Evolutionary conservation across 352 stramenopile species (phyloP).

Genomic region (Phytophthora ramorum): DNA sequence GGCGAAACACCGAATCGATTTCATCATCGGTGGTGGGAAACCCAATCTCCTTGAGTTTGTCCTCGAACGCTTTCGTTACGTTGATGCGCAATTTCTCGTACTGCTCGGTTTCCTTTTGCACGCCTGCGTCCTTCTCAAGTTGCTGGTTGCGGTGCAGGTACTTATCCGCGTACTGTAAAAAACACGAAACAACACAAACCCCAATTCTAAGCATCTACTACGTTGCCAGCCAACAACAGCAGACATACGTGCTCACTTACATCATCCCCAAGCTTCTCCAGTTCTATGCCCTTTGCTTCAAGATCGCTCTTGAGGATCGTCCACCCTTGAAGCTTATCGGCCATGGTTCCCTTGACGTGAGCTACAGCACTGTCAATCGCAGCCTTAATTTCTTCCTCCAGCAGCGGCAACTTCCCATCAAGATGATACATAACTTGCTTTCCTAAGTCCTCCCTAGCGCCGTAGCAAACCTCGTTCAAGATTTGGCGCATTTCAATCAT

Average conservation of each 20-base stretch:
- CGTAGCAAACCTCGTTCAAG: constrained; percentile 69
- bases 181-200: constrained; percentile 1
- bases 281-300: constrained; percentile 59
- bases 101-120: constrained; percentile 62
- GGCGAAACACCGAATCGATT: constrained; percentile 68
- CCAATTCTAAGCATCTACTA: neutral
- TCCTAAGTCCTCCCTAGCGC: constrained; percentile 63
- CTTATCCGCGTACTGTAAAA: constrained; percentile 65
- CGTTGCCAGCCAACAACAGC: neutral
- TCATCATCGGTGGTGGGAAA: constrained; percentile 72
- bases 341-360: constrained; percentile 57
- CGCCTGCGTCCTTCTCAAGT: constrained; percentile 62
- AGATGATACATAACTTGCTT: constrained; percentile 69
- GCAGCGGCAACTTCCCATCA: constrained; percentile 72
- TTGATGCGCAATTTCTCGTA: constrained; percentile 69
- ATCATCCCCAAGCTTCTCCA: constrained; percentile 81
- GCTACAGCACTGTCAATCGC: constrained; percentile 63
- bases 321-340: constrained; percentile 72
- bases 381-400: constrained; percentile 70
- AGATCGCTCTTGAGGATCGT: constrained; percentile 75
- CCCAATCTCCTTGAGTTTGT: constrained; percentile 52
- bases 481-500: constrained; percentile 83
- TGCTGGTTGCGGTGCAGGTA: constrained; percentile 75
- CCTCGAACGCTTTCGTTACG: constrained; percentile 62
- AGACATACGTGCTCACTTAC: constrained; percentile 43